Conservation (phyloP, 2,329 filamentous ascomycete genomes). For the Thermomyces lanuginosus region DNA sequence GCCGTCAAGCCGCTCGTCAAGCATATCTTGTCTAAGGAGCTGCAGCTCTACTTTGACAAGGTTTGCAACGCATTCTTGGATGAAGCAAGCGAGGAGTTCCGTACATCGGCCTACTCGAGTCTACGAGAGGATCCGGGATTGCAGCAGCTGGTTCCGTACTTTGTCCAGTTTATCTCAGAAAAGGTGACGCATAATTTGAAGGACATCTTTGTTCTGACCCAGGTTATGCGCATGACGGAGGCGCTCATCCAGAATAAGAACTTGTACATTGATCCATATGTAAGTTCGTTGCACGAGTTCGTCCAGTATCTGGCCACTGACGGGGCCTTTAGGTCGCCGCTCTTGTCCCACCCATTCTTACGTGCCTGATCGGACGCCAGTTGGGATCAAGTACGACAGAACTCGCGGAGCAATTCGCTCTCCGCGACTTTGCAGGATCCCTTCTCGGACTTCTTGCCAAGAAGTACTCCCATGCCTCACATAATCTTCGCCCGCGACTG, state of each 20-base stretch:
- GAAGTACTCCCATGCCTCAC: slow-evolving; percentile 67
- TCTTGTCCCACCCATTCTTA: slow-evolving; percentile 74
- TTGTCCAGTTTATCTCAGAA: slow-evolving; percentile 87
- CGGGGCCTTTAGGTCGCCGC: slow-evolving; percentile 33
- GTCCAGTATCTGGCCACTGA: slow-evolving; percentile 1
- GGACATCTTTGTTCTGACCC: slow-evolving; percentile 70
- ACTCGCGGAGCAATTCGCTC: slow-evolving; percentile 49
- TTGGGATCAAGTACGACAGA: slow-evolving; percentile 43
- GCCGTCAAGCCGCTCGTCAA: slow-evolving; percentile 82
- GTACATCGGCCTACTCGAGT: slow-evolving; percentile 69
- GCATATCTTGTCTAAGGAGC: slow-evolving; percentile 87
- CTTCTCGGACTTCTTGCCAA: slow-evolving; percentile 62
- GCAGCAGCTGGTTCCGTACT: slow-evolving; percentile 91
- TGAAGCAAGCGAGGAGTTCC: slow-evolving; percentile 71
- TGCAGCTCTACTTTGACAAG: slow-evolving; percentile 93
- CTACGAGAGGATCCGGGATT: slow-evolving; percentile 79
- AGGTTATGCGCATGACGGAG: slow-evolving; percentile 81
- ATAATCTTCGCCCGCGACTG: slow-evolving; percentile 70
- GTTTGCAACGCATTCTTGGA: slow-evolving; percentile 79
- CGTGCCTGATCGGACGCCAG: slow-evolving; percentile 72
- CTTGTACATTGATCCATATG: slow-evolving; percentile 57
- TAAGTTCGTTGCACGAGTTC: slow-evolving; percentile 14
- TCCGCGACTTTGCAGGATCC: slow-evolving; percentile 71
- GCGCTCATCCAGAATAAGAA: slow-evolving; percentile 70
- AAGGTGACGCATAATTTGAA: slow-evolving; percentile 90